These are phyloP conservation scores for Cladophialophora exuberans DNA, from an alignment of 2,329 filamentous ascomycete species.

Conservation along the genomic window DNA sequence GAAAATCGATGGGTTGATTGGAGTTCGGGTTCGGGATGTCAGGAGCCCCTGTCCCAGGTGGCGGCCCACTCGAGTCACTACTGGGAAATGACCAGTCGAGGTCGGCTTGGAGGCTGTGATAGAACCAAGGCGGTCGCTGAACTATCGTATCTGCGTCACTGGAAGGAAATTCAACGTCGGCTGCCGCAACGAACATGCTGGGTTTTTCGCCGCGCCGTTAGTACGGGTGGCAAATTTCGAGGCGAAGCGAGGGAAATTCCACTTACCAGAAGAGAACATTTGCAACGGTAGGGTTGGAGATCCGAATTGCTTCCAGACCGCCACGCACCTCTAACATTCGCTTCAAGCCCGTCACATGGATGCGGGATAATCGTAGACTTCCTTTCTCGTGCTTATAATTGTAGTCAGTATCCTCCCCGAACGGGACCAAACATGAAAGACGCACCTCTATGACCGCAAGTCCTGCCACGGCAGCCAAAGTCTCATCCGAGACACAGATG, in stretches of 20 bases:
- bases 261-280: conserved; percentile 14
- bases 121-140: conserved; percentile 12
- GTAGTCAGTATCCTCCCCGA: neutral
- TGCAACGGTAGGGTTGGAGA: conserved; percentile 9
- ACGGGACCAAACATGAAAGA: neutral
- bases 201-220: neutral
- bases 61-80: neutral
- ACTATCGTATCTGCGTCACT: neutral
- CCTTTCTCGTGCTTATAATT: conserved; percentile 13
- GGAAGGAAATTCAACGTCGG: conserved; percentile 11
- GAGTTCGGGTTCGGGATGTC: conserved; percentile 10
- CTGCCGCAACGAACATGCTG: conserved; percentile 12
- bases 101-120: conserved; percentile 5
- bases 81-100: neutral
- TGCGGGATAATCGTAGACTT: conserved; percentile 13
- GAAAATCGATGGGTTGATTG: conserved; percentile 2
- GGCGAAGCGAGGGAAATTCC: too few relatives aligned
- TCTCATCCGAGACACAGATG: conserved; percentile 12
- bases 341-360: conserved; percentile 8
- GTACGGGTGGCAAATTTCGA: neutral
- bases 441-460: conserved; percentile 11
- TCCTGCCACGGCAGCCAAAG: conserved; percentile 10
- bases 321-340: conserved; percentile 12
- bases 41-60: neutral
- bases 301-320: conserved; percentile 9